Evolutionary conservation across 441 rosid species (phyloP).

Genomic region (Erysimum pusillum): DNA sequence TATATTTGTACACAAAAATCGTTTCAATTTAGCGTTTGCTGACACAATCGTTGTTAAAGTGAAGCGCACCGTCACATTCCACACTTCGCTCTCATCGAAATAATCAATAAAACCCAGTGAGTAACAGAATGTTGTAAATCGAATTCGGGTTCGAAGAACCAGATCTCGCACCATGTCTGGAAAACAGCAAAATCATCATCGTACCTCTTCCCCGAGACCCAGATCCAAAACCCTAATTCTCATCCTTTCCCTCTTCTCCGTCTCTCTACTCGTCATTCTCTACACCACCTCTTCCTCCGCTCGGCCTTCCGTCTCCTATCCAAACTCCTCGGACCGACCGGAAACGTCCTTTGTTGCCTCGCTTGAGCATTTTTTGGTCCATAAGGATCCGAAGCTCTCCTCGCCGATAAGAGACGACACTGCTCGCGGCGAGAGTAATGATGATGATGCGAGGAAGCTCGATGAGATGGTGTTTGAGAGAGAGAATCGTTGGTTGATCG

Average conservation of each 20-base stretch:
- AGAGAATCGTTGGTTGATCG: conserved; percentile 57
- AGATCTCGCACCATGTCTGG: conserved; percentile 44
- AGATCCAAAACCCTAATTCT: conserved; percentile 60
- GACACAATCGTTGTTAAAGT: not conserved
- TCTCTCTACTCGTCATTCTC: conserved; percentile 30
- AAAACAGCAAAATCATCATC: conserved; percentile 34
- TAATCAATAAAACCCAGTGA: not conserved
- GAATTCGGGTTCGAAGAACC: conserved; percentile 23
- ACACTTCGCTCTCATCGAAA: conserved; percentile 20
- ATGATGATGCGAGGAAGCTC: conserved; percentile 51
- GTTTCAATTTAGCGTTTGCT: conserved; percentile 18
- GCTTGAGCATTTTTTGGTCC: conserved; percentile 67
- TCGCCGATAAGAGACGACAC: conserved; percentile 55
- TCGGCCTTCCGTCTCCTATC: conserved; percentile 18
- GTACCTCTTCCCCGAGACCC: conserved; percentile 28
- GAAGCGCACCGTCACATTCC: conserved; percentile 27
- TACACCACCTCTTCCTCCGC: conserved; percentile 37
- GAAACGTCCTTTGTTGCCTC: conserved; percentile 79
- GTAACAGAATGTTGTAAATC: conserved; percentile 8
- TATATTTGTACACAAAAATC: not conserved
- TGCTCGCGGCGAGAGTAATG: conserved; percentile 41
- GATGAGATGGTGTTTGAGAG: conserved; percentile 55
- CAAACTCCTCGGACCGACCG: conserved; percentile 41
- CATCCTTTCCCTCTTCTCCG: conserved; percentile 47
- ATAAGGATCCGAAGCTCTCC: conserved; percentile 38